Evolutionary conservation across 805 yeast species (phyloP), one percentile per base, ranked within the genome.

Genomic region (Blastobotrys mokoenaii): DNA sequence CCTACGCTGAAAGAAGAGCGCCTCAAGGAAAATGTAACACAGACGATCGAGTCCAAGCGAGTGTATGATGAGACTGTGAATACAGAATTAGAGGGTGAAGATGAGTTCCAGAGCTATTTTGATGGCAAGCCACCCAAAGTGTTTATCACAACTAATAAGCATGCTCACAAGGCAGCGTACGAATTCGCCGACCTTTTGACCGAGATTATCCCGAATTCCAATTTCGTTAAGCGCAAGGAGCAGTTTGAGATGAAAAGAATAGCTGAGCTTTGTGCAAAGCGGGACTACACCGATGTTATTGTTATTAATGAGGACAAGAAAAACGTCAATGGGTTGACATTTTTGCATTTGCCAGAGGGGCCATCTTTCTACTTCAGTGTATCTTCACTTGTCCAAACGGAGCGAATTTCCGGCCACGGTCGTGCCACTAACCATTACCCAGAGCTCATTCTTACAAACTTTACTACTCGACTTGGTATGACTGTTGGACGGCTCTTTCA

Each of bases 271-370:
- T 85, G 96, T 64, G 62, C 79, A 35, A 85, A 84, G 59, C 71
- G 97, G 60, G 90, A 81, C 16, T 93, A 75, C 66, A 89, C 97
- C 0, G 95, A 89, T 60, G 68, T 93, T 57, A 69, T 93, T 27
- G 88, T 93, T 41, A 78, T 93, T 49, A 93, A 93, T 62, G 98
- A 93, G 65, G 96, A 87, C 66, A 89, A 89, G 66, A 93, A 90
- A 65, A 75, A 74, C 51, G 94, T 93, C 33, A 89, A 84, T 44
- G 98, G 98, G 1, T 67, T 93, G 47, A 87, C 97, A 1, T 84
- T 93, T 59, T 82, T 93, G 46, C 96, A 93, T 67, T 72, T 93
- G 48, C 98, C 98, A 7, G 84, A 76, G 39, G 98, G 98, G 1
- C 98, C 98, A 32, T 84, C 97, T 0, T 87, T 87, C 61, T 89